Conservation (phyloP, 345 rosid species). For the Eucalyptus cloeziana region DNA sequence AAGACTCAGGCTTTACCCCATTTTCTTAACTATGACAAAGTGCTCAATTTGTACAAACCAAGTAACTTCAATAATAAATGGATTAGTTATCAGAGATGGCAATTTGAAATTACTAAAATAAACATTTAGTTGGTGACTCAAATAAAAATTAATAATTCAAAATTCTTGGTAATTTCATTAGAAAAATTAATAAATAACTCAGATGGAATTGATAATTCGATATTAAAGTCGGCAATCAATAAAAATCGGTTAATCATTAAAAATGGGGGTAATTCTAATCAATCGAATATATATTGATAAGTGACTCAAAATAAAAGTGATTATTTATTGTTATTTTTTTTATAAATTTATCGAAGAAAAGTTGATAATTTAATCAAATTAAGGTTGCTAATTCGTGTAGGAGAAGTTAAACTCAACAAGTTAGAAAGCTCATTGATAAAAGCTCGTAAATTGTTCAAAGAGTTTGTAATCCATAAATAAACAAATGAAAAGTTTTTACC, state of each 20-base stretch:
- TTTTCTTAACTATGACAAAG: not conserved
- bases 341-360: not conserved
- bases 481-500: not conserved
- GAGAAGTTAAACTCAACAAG: not conserved
- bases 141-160: not conserved
- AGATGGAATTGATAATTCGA: rapidly evolving
- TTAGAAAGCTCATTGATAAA: not conserved
- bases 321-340: not conserved
- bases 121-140: not conserved
- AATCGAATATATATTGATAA: not conserved
- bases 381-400: not conserved
- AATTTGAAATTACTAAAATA: not conserved
- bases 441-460: not conserved
- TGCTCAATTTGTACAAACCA: not conserved
- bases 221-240: not conserved
- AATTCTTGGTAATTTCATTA: not conserved
- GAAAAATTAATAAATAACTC: not conserved
- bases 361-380: not conserved
- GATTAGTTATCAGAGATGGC: not conserved
- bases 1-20: not conserved
- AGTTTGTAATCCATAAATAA: not conserved
- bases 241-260: not conserved
- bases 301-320: not conserved
- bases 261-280: not conserved
- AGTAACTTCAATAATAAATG: not conserved